phyloP scores from a whole-genome alignment of 1,284 basidiomycete genomes.

The Bjerkandera adusta region DNA sequence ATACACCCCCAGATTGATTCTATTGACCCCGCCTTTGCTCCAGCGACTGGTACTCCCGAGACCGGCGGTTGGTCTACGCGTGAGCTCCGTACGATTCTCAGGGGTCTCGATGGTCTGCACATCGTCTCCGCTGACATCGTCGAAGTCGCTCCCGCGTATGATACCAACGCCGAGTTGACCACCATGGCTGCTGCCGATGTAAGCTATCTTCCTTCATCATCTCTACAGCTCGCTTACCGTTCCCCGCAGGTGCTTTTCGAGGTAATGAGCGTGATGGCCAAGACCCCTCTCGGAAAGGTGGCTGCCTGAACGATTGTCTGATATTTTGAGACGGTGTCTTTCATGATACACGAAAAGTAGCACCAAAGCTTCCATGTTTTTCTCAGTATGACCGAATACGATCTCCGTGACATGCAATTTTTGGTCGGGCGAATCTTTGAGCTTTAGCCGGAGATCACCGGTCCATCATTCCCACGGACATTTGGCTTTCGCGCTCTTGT shows the following conservation, averaged over 20 bases:
- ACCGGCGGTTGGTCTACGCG: constrained; percentile 77
- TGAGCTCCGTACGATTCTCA: constrained; percentile 70
- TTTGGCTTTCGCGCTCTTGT: no score
- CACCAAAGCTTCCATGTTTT: no score
- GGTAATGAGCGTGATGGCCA: constrained; percentile 75
- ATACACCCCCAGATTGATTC: constrained; percentile 56
- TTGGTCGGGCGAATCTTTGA: no score
- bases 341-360: no score
- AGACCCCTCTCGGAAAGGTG: constrained; percentile 68
- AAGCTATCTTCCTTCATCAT: constrained; percentile 26
- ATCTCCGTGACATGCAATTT: no score
- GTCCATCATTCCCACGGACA: no score
- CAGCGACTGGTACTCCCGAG: constrained; percentile 73
- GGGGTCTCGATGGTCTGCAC: constrained; percentile 69
- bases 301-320: neutral
- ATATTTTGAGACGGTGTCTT: neutral
- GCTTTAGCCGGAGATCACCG: no score
- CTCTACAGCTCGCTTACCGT: constrained; percentile 9
- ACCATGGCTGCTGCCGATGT: constrained; percentile 82
- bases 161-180: constrained; percentile 76
- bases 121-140: constrained; percentile 81
- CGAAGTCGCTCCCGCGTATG: constrained; percentile 80
- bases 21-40: constrained; percentile 77
- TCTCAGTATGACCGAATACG: no score
- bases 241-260: constrained; percentile 59